phyloP scores from a whole-genome alignment of 768 basidiomycete species.

The Leccinum ochraceum region DNA sequence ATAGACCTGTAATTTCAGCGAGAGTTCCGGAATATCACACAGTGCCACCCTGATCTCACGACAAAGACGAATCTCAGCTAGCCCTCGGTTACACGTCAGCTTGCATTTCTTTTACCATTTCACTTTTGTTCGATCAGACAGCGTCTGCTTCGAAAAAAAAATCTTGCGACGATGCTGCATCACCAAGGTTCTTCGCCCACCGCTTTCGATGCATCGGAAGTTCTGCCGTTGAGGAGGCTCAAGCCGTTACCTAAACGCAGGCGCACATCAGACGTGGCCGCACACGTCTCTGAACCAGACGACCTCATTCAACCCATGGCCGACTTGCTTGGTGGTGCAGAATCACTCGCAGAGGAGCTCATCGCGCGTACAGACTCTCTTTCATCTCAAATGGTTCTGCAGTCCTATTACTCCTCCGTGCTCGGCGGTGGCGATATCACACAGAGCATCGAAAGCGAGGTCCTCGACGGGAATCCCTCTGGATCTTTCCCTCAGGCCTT shows the following conservation, averaged over 20 bases:
- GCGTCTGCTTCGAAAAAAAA: constrained; percentile 22
- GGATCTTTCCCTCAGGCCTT: constrained; percentile 28
- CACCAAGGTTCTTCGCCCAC: constrained; percentile 48
- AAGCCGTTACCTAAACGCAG: constrained; percentile 81
- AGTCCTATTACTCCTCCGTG: constrained; percentile 64
- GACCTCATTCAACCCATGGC: constrained; percentile 33
- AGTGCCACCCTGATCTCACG: constrained; percentile 23
- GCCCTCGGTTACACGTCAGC: constrained; percentile 32
- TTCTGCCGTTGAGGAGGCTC: constrained; percentile 61
- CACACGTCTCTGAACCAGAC: constrained; percentile 27
- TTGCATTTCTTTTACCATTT: constrained; percentile 24
- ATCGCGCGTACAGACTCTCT: constrained; percentile 57
- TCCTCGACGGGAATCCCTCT: constrained; percentile 16
- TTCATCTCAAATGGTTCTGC: constrained; percentile 59
- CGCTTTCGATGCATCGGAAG: constrained; percentile 65
- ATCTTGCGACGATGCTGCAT: constrained; percentile 45
- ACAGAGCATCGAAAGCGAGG: constrained; percentile 32
- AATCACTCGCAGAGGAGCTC: constrained; percentile 57
- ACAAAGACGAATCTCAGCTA: background rate
- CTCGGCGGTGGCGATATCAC: constrained; percentile 43
- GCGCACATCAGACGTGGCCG: constrained; percentile 45
- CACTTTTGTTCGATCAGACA: constrained; percentile 17
- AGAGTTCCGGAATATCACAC: background rate
- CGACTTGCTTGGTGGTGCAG: constrained; percentile 41
- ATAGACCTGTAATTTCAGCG: constrained; percentile 15